Evolutionary conservation across 2,329 filamentous ascomycete genomes (phyloP).

Genomic region (Stachybotrys echinatus): DNA sequence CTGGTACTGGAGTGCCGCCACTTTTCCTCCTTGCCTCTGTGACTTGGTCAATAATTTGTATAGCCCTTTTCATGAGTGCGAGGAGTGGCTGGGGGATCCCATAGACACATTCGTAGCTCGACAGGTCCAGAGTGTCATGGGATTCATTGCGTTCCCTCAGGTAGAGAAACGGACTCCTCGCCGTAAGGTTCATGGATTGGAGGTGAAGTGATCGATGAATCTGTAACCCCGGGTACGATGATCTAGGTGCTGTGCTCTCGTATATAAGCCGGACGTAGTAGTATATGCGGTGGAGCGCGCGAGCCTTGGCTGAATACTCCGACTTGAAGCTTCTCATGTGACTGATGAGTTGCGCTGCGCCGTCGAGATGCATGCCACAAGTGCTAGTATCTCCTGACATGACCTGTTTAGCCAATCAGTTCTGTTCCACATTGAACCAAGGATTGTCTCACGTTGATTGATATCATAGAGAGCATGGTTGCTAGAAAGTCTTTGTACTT

Average conservation of each 20-base stretch:
- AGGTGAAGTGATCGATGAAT: background rate
- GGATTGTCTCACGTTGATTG: background rate
- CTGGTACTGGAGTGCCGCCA: background rate
- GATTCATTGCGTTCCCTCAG: too few species aligned
- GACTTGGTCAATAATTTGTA: background rate
- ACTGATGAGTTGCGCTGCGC: slow-evolving; percentile 8
- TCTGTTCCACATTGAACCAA: too few species aligned
- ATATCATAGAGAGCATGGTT: background rate
- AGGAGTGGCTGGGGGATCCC: background rate
- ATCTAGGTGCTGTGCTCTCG: slow-evolving; percentile 8
- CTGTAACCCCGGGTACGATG: background rate
- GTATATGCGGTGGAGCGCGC: slow-evolving; percentile 13
- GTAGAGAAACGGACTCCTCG: too few species aligned
- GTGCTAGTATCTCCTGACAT: slow-evolving; percentile 14
- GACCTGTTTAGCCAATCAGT: slow-evolving; percentile 7
- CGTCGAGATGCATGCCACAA: slow-evolving; percentile 10
- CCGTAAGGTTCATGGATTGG: background rate
- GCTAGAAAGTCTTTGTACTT: background rate
- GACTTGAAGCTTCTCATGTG: slow-evolving; percentile 7
- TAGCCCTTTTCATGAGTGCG: background rate
- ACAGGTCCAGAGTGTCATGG: background rate
- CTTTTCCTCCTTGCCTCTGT: background rate
- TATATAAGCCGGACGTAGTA: slow-evolving; percentile 13
- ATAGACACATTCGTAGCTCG: background rate
- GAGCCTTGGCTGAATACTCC: slow-evolving; percentile 4